phyloP scores from a whole-genome alignment of 2,329 filamentous ascomycete species.

The Lachnellula arida region DNA sequence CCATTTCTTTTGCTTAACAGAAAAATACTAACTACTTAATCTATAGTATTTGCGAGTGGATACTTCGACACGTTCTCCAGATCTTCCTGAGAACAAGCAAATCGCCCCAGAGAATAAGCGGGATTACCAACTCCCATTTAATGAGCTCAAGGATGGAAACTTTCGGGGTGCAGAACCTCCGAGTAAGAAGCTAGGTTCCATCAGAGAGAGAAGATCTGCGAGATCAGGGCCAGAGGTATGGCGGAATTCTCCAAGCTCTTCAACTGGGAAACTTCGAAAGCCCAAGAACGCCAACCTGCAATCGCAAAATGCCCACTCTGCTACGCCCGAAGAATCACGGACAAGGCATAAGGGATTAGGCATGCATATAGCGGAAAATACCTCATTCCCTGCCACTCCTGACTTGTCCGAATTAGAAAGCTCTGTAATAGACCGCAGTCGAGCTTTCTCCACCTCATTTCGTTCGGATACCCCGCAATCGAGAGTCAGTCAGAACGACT shows the following conservation, averaged over 20 bases:
- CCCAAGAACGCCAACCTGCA: background rate
- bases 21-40: background rate
- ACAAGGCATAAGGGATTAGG: constrained; percentile 20
- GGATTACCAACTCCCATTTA: background rate
- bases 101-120: background rate
- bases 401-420: constrained; percentile 49
- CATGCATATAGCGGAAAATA: constrained; percentile 18
- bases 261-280: constrained; percentile 9
- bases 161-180: constrained; percentile 10
- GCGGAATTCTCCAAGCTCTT: constrained; percentile 19
- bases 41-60: background rate
- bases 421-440: constrained; percentile 30
- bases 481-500: constrained; percentile 37
- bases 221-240: constrained; percentile 9
- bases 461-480: constrained; percentile 43
- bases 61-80: background rate
- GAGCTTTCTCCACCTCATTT: constrained; percentile 11
- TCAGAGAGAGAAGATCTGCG: constrained; percentile 12
- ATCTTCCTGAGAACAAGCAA: background rate
- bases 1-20: background rate
- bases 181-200: constrained; percentile 13
- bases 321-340: constrained; percentile 9
- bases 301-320: constrained; percentile 4
- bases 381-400: constrained; percentile 49
- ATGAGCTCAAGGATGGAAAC: constrained; percentile 3